Evolutionary conservation across 2,329 filamentous ascomycete genomes (phyloP), one percentile per base, ranked within the genome.

Genomic region (Penicillium frequentans): DNA sequence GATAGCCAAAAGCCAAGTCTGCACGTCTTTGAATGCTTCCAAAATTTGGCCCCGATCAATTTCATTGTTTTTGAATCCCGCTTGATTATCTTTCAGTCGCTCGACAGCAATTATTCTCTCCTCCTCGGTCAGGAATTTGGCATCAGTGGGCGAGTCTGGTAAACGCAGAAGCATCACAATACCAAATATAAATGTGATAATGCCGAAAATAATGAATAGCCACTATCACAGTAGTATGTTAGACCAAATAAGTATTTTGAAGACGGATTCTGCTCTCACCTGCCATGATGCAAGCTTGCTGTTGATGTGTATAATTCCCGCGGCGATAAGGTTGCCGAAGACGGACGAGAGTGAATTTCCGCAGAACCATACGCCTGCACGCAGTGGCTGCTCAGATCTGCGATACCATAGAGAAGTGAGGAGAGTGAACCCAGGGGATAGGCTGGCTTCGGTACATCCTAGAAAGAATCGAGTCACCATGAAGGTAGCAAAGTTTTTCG

Each of bases 381-480:
- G 62, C 0, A 71, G 58, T 2, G 69, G 69, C 27, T 73, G 70
- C 51, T 73, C 70, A 9, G 65, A 60, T 10, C 61, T 62, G 9
- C 60, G 64, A 44, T 72, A 73, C 67, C 68, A 73, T 29, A 69
- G 59, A 1, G 67, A 65, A n/a, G 69, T 72, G 37, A 68, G 75
- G 57, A 74, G 58, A 55, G 68, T 66, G 49, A 77, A 74, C 0
- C 68, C 68, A 1, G 74, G 73, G 8, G 70, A 68, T 8, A 74
- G 60, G 24, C 67, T 70, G 3, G 70, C 72, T 59, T 80, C 77
- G 23, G 77, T 73, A 3, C 70, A 70, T 8, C 77, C 77, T 14
- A 79, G 73, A 56, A 80, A 70, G 54, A 79, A 77, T 4, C 78
- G 69, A 27, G 73, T 70, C 1, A 72, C 67, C 66, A 79, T 75